These are phyloP conservation scores for Cladophialophora chaetospira DNA, from an alignment of 2,329 filamentous ascomycete species.

Conservation along the genomic window DNA sequence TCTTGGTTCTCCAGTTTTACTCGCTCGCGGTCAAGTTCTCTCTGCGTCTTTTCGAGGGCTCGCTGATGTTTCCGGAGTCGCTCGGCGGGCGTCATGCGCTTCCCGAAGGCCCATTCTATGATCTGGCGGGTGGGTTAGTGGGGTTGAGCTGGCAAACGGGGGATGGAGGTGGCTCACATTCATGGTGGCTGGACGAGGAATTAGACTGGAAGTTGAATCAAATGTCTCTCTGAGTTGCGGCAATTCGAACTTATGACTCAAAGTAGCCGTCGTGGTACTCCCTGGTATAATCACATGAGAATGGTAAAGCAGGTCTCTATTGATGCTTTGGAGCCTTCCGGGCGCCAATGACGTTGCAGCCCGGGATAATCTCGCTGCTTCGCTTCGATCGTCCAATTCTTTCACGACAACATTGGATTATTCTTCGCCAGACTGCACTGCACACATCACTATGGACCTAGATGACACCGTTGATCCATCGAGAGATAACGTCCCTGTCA, in stretches of 20 bases:
- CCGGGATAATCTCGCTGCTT: slow-evolving; percentile 10
- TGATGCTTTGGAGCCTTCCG: slow-evolving; percentile 5
- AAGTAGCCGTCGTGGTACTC: too few species aligned
- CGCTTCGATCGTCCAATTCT: too few species aligned
- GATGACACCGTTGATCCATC: not conserved
- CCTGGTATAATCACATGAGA: too few species aligned
- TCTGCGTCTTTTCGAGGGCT: slow-evolving; percentile 94
- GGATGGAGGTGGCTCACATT: slow-evolving; percentile 40
- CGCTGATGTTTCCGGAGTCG: slow-evolving; percentile 74
- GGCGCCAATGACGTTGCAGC: slow-evolving; percentile 2
- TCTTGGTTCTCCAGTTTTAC: slow-evolving; percentile 98
- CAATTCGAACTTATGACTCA: too few species aligned
- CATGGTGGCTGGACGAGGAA: slow-evolving; percentile 36
- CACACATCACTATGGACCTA: slow-evolving; percentile 13
- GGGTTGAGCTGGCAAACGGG: slow-evolving; percentile 2
- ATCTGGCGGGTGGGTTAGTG: slow-evolving; percentile 54
- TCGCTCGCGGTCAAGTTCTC: slow-evolving; percentile 91
- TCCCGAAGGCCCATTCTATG: slow-evolving; percentile 98
- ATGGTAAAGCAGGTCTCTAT: too few species aligned
- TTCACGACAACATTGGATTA: not conserved
- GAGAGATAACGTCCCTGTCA: not conserved
- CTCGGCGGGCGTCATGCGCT: slow-evolving; percentile 92
- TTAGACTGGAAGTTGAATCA: too few species aligned
- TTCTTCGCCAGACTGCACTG: not conserved
- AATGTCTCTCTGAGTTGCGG: too few species aligned